These are phyloP conservation scores for Ramichloridium luteum DNA, from an alignment of 2,329 filamentous ascomycete genomes.

Conservation along the genomic window DNA sequence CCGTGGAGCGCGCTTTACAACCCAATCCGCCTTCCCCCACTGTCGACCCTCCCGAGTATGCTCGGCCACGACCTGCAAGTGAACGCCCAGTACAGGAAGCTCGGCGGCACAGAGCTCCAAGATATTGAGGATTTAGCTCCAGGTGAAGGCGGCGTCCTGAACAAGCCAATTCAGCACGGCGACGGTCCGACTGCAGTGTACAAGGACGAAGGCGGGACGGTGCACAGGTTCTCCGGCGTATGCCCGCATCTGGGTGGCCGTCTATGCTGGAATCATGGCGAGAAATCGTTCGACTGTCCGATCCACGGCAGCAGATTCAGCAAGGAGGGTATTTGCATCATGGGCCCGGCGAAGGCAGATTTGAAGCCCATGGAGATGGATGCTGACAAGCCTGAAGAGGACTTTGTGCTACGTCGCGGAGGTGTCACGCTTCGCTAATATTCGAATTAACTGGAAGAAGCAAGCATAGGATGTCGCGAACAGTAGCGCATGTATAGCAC, in stretches of 20 bases:
- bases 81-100: constrained; percentile 45
- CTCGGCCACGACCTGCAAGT: constrained; percentile 42
- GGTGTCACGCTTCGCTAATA: too few relatives aligned
- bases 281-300: constrained; percentile 46
- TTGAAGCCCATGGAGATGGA: constrained; percentile 24
- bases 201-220: constrained; percentile 42
- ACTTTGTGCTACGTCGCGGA: too few relatives aligned
- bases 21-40: constrained; percentile 37
- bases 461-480: too few relatives aligned
- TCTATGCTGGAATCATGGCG: constrained; percentile 43
- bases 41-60: constrained; percentile 35
- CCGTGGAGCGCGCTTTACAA: constrained; percentile 40
- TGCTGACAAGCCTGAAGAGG: too few relatives aligned
- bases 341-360: constrained; percentile 28
- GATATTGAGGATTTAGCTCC: constrained; percentile 44
- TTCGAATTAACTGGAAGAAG: too few relatives aligned
- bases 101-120: constrained; percentile 40
- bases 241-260: constrained; percentile 47
- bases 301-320: constrained; percentile 34
- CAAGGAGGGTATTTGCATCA: constrained; percentile 31
- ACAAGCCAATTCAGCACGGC: constrained; percentile 31
- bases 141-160: constrained; percentile 42
- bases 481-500: too few relatives aligned
- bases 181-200: constrained; percentile 44
- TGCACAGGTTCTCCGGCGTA: constrained; percentile 40